phyloP scores from a whole-genome alignment of 176 grass and related monocot genomes.

The Oryza nivara region DNA sequence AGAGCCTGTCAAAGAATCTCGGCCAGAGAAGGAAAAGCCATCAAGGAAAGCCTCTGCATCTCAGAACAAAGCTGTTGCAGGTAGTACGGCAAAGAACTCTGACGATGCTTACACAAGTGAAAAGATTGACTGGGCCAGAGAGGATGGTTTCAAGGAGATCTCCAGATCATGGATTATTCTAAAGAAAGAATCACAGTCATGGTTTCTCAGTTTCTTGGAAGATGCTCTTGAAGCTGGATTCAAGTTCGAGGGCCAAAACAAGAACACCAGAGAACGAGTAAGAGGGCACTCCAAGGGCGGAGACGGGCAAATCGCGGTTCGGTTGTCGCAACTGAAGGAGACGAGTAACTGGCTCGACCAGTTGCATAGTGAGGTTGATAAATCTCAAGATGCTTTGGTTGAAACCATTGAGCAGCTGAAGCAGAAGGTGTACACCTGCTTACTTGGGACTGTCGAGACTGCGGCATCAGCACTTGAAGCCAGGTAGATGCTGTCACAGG shows the following conservation, averaged over 20 bases:
- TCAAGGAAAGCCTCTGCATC: constrained; percentile 52
- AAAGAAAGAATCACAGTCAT: constrained; percentile 62
- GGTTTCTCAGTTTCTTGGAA: constrained; percentile 94
- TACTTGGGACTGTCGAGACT: constrained; percentile 88
- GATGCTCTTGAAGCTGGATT: constrained; percentile 68
- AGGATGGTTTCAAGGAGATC: constrained; percentile 94
- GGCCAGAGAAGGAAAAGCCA: constrained; percentile 63
- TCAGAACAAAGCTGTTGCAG: constrained; percentile 46
- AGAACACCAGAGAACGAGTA: constrained; percentile 47
- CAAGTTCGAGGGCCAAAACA: constrained; percentile 53
- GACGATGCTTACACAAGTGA: constrained; percentile 59
- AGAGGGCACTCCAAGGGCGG: constrained; percentile 61
- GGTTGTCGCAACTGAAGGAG: constrained; percentile 87
- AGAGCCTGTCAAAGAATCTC: constrained; percentile 50
- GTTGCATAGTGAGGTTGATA: constrained; percentile 45
- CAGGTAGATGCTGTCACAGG: constrained; percentile 1
- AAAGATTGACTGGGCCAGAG: constrained; percentile 78
- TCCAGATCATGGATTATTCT: constrained; percentile 67
- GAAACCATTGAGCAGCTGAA: constrained; percentile 79
- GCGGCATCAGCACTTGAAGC: constrained; percentile 85
- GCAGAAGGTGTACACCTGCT: constrained; percentile 86
- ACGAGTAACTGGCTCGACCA: constrained; percentile 92
- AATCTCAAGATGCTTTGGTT: constrained; percentile 45
- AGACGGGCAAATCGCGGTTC: constrained; percentile 71
- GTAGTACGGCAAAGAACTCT: constrained; percentile 43